Conservation (phyloP, 768 basidiomycete genomes). For the Inosperma sp. region DNA sequence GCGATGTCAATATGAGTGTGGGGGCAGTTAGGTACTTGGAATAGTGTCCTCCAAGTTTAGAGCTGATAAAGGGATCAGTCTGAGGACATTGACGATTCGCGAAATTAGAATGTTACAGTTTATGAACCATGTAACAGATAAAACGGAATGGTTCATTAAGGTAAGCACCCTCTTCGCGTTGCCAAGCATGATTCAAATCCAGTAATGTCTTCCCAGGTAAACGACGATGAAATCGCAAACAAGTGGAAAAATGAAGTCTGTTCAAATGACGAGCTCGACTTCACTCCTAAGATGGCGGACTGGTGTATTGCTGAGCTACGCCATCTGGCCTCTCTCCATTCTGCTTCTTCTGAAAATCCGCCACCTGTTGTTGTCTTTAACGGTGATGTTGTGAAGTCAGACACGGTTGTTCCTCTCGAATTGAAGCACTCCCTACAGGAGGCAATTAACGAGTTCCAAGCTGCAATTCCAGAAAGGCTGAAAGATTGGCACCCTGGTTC, state of each 20-base stretch:
- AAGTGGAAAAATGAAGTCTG: constrained; percentile 28
- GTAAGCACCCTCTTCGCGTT: constrained; percentile 14
- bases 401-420: constrained; percentile 27
- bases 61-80: constrained; percentile 12
- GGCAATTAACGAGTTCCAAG: constrained; percentile 30
- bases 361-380: constrained; percentile 23
- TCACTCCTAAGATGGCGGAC: constrained; percentile 24
- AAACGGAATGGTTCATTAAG: constrained; percentile 31
- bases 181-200: background rate
- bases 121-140: constrained; percentile 35
- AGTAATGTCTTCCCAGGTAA: constrained; percentile 13
- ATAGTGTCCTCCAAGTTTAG: background rate
- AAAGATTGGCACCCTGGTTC: constrained; percentile 48
- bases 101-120: constrained; percentile 33
- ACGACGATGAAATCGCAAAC: constrained; percentile 18
- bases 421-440: constrained; percentile 23
- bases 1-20: background rate
- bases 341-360: background rate
- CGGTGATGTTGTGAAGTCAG: constrained; percentile 31
- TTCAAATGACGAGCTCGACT: constrained; percentile 13
- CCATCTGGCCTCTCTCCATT: constrained; percentile 16
- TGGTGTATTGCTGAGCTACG: constrained; percentile 28
- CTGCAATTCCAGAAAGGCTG: constrained; percentile 27
- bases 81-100: constrained; percentile 24
- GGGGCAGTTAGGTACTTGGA: constrained; percentile 8